Percentiles rank a stretch among this genome's conserved stretches.
phyloP scores from a whole-genome alignment of 73 alveolate genomes.

The Paramecium tetraurelia region DNA sequence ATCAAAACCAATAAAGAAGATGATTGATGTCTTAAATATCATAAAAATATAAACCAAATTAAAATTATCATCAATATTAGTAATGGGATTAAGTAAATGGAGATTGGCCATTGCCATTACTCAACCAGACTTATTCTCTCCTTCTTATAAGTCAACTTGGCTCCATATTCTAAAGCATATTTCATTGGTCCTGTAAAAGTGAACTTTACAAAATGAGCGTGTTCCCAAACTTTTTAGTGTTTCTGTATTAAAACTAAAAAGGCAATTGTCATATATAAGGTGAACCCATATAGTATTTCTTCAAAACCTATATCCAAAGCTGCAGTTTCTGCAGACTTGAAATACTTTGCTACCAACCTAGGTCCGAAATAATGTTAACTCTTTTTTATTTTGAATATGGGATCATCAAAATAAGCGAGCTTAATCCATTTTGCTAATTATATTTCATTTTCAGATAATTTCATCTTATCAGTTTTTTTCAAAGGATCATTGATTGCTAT shows the following conservation, averaged over 20 bases:
- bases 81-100: background rate
- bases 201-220: background rate
- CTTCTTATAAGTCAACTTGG: background rate
- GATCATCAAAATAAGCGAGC: background rate
- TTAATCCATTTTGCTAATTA: background rate
- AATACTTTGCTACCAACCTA: background rate
- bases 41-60: background rate
- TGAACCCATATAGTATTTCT: constrained; percentile 17
- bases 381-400: background rate
- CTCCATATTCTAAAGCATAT: background rate
- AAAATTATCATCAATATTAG: background rate
- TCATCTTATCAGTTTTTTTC: background rate
- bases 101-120: background rate
- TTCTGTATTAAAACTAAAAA: background rate
- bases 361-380: background rate
- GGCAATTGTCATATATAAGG: background rate
- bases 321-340: background rate
- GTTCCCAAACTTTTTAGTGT: background rate
- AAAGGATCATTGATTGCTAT: constrained; percentile 4
- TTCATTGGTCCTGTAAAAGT: background rate
- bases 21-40: background rate
- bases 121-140: background rate
- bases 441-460: background rate
- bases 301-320: constrained; percentile 39
- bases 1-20: background rate